Conservation (phyloP, 768 basidiomycete genomes). For the Hypholoma fasciculare region DNA sequence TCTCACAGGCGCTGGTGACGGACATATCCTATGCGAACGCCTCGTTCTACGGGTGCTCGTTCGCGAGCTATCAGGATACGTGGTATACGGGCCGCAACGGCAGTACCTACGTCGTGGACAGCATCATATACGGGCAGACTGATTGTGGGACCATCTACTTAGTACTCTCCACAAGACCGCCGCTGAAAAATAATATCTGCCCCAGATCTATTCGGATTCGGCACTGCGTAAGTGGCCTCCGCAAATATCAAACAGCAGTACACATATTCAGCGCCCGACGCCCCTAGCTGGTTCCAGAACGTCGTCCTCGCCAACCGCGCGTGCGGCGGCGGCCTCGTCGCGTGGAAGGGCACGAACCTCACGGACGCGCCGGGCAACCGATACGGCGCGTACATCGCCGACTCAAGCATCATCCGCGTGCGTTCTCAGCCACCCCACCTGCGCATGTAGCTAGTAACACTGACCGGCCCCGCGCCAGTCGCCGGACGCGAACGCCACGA, state of each 20-base stretch:
- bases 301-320: conserved; percentile 59
- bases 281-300: conserved; percentile 57
- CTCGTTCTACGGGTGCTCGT: conserved; percentile 64
- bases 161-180: not conserved
- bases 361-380: conserved; percentile 49
- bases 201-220: conserved; percentile 59
- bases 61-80: conserved; percentile 64
- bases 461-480: conserved; percentile 34
- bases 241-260: not conserved
- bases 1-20: conserved; percentile 62
- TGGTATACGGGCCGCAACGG: conserved; percentile 63
- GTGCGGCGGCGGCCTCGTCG: conserved; percentile 65
- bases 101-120: conserved; percentile 61
- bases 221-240: conserved; percentile 46
- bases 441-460: too few relatives aligned
- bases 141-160: conserved; percentile 46
- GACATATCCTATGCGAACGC: conserved; percentile 67
- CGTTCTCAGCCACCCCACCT: conserved; percentile 11
- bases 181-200: not conserved
- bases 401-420: conserved; percentile 58
- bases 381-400: conserved; percentile 56
- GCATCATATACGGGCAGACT: conserved; percentile 61
- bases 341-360: conserved; percentile 62
- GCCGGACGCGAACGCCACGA: conserved; percentile 55
- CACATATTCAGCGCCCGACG: not conserved